Conservation (phyloP, 331 rosid species). For the Arachis monticola region DNA sequence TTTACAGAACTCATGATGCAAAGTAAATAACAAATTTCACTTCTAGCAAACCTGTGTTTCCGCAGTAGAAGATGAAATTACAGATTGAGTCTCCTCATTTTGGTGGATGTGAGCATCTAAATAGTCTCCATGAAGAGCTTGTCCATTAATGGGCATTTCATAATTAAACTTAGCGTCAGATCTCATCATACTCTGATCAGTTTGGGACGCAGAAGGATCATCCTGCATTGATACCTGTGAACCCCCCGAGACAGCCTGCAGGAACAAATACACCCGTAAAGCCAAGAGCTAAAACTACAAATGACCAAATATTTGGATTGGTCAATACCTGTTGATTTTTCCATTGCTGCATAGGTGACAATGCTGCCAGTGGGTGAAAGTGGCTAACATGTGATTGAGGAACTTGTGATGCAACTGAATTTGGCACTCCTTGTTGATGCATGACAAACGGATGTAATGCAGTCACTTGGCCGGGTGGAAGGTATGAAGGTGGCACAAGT, state of each 20-base stretch:
- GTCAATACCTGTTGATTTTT: constrained; percentile 77
- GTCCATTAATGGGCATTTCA: constrained; percentile 77
- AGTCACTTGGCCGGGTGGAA: constrained; percentile 87
- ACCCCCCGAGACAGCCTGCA: constrained; percentile 67
- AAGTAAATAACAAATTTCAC: constrained; percentile 13
- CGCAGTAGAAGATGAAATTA: constrained; percentile 56
- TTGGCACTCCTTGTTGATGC: constrained; percentile 89
- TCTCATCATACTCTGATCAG: constrained; percentile 63
- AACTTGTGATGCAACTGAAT: constrained; percentile 75
- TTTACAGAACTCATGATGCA: constrained; percentile 12
- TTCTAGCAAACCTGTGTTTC: constrained; percentile 65
- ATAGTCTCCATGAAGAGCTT: constrained; percentile 65
- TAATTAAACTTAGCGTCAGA: constrained; percentile 65
- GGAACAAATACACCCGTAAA: constrained; percentile 19
- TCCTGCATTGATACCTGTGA: constrained; percentile 61
- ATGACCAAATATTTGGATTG: constrained; percentile 21
- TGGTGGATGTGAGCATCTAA: constrained; percentile 59
- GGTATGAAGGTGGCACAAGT: constrained; percentile 87
- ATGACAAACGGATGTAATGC: constrained; percentile 83
- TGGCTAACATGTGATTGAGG: constrained; percentile 84
- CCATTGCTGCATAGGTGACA: constrained; percentile 88
- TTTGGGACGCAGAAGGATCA: constrained; percentile 66
- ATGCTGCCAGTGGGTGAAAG: constrained; percentile 69
- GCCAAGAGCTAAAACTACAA: neutral
- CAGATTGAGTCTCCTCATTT: constrained; percentile 61